A percentile compares a stretch with the other conserved stretches of the same genome.
Conservation (phyloP, 2,329 filamentous ascomycete species). For the Fonsecaea multimorphosa region DNA sequence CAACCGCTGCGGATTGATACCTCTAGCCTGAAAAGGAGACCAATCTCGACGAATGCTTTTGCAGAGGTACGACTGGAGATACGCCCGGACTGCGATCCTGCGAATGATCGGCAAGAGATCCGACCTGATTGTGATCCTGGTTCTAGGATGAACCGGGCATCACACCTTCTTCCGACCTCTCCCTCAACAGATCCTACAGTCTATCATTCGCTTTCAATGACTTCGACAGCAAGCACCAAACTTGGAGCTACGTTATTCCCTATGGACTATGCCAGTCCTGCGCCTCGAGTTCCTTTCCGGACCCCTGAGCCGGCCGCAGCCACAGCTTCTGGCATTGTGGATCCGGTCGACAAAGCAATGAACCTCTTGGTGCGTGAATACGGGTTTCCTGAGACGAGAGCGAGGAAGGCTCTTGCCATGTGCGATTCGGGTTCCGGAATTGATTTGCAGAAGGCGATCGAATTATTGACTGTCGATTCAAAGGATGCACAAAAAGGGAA, state of each 20-base stretch:
- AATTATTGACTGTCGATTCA: constrained; percentile 54
- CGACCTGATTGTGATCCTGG: constrained; percentile 25
- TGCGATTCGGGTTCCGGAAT: constrained; percentile 67
- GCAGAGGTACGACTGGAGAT: constrained; percentile 19
- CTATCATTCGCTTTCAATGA: constrained; percentile 37
- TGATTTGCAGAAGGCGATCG: constrained; percentile 63
- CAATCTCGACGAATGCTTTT: constrained; percentile 22
- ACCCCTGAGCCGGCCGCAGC: constrained; percentile 21
- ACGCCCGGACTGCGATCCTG: constrained; percentile 27
- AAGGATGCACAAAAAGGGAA: constrained; percentile 44
- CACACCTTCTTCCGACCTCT: constrained; percentile 30
- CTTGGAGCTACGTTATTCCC: constrained; percentile 39
- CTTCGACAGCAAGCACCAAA: constrained; percentile 34
- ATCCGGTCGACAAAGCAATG: constrained; percentile 64
- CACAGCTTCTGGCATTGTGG: constrained; percentile 46
- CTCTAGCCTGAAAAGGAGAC: constrained; percentile 20
- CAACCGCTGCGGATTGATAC: constrained; percentile 34
- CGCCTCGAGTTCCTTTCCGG: constrained; percentile 31
- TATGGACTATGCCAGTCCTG: constrained; percentile 34
- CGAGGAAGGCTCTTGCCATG: constrained; percentile 62
- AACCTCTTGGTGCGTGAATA: constrained; percentile 62
- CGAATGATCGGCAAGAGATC: constrained; percentile 18
- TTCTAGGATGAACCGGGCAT: constrained; percentile 3
- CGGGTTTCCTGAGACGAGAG: constrained; percentile 63
- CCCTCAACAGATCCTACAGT: constrained; percentile 35